Evolutionary conservation across 2,329 filamentous ascomycete genomes (phyloP).

Genomic region (Ceratocystis smalleyi): DNA sequence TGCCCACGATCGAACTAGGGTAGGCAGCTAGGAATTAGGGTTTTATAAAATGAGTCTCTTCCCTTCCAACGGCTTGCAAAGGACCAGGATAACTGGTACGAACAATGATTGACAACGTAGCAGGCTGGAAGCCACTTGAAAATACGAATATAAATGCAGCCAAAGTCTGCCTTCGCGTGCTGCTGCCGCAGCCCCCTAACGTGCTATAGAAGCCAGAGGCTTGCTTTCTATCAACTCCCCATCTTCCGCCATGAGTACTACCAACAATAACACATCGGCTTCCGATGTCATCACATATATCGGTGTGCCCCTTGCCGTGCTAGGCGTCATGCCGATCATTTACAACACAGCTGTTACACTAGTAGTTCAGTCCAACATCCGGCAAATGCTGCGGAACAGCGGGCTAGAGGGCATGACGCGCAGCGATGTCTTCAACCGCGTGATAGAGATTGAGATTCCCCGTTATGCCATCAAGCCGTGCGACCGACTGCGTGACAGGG

Average conservation of each 20-base stretch:
- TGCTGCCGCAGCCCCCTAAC: not conserved
- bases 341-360: conserved; percentile 49
- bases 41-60: too few relatives aligned
- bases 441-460: conserved; percentile 51
- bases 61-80: too few relatives aligned
- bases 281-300: conserved; percentile 41
- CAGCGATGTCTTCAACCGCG: conserved; percentile 47
- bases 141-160: not conserved
- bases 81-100: not conserved
- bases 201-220: not conserved
- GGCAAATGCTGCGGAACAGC: conserved; percentile 40
- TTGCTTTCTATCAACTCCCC: not conserved
- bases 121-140: not conserved
- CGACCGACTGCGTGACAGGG: conserved; percentile 36
- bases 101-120: not conserved
- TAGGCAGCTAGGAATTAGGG: not conserved
- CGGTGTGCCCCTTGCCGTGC: conserved; percentile 41
- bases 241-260: not conserved
- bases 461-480: conserved; percentile 47
- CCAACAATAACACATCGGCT: not conserved
- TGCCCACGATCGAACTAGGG: not conserved
- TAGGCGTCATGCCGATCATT: conserved; percentile 47
- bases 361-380: conserved; percentile 43
- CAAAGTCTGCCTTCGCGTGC: not conserved
- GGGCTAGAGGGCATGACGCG: conserved; percentile 44